Base-by-base conservation (phyloP, 2,329 filamentous ascomycete genomes). In the Aspergillus pseudonomiae region DNA sequence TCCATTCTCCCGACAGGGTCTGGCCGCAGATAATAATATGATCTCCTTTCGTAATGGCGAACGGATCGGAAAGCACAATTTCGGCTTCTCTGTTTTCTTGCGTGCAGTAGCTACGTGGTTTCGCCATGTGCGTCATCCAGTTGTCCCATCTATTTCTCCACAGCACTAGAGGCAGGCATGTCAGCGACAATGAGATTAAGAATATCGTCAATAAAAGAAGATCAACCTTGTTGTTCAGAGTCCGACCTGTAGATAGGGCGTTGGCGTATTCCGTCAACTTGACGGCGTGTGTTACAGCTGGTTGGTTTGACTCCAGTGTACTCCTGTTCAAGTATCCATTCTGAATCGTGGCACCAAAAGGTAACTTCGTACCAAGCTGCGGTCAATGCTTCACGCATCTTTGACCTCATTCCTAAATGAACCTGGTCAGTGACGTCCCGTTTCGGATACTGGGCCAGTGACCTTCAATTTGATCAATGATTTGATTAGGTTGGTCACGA, bases 81-180 rank as follows among this genome's bases (percentile, higher is more conserved):
- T 7, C 6, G 6, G 7, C 3, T 6, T 5, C 19, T 41, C 3
- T 41, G 2, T 9, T 6, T 2, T 4, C 3, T 19, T 2, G 2
- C 19, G 6, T 19, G 36, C 36, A 41, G 19, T 41, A 9, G 19
- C 19, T n/a, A 9, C 3, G 6, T 6, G 16, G 16, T 19, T 41
- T 41, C 16, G 39, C 39, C 39, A 19, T 19, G 39, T 41, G 19
- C 19, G 39, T 19, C 2, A 41, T 6, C 39, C 39, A 41, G 2
- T 4, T 19, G 16, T 41, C 39, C 2, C 19, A 16, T n/a, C 19
- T 41, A 41, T 41, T 41, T 41, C 39, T 41, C 39, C 7, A 41
- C 39, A n/a, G 14, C 16, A 19, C 39, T 41, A 41, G 7, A 41
- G 16, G 6, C 6, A 41, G 39, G n/a, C 26, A 28, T 28, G 26